Evolutionary conservation across 2,329 filamentous ascomycete genomes (phyloP).

Genomic region (Colletotrichum neosansevieriae): DNA sequence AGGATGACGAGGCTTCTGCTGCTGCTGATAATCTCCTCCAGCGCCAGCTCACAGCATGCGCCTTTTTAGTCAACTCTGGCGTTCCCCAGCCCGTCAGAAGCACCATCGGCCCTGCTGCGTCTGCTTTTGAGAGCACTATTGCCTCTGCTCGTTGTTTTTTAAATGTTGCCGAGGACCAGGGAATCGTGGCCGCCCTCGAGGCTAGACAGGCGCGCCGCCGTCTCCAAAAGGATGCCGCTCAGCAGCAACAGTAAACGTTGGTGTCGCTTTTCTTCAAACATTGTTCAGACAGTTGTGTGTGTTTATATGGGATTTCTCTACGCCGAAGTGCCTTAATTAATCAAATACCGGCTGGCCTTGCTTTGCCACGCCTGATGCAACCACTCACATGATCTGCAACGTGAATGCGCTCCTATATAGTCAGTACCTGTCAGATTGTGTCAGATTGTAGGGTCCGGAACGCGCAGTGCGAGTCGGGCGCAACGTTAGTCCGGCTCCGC

Average conservation of each 20-base stretch:
- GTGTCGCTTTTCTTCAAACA: background rate
- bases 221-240: background rate
- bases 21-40: background rate
- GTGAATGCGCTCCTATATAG: background rate
- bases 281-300: background rate
- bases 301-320: background rate
- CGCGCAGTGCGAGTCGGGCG: no score
- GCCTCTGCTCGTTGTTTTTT: background rate
- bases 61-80: background rate
- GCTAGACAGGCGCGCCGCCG: background rate
- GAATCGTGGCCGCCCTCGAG: background rate
- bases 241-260: background rate
- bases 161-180: background rate
- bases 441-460: no score
- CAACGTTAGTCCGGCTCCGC: no score
- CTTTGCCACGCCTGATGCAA: background rate
- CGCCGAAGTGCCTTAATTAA: background rate
- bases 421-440: no score
- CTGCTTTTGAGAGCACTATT: background rate
- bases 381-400: background rate
- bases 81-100: background rate
- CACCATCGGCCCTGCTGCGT: background rate
- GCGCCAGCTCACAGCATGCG: background rate
- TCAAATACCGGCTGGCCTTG: background rate
- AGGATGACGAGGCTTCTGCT: background rate